Evolutionary conservation across 2,329 filamentous ascomycete genomes (phyloP).

Genomic region (Aspergillus alliaceus): DNA sequence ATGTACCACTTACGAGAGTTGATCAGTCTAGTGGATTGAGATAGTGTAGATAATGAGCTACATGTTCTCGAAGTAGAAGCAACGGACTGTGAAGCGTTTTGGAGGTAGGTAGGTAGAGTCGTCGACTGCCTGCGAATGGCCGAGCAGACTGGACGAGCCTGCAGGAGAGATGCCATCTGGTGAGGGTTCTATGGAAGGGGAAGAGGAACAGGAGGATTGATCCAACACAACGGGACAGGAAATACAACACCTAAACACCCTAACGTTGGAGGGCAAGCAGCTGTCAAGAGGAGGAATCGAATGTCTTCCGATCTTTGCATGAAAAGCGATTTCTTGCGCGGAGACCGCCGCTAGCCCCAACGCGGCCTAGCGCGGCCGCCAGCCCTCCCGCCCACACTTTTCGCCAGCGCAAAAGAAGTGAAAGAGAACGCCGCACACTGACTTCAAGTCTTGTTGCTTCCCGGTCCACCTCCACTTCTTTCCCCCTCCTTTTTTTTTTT

Average conservation of each 20-base stretch:
- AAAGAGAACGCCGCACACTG: slow-evolving; percentile 24
- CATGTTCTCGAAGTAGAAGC: slow-evolving; percentile 30
- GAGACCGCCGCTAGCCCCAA: slow-evolving; percentile 25
- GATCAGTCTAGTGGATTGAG: slow-evolving; percentile 24
- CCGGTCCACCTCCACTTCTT: slow-evolving; percentile 14
- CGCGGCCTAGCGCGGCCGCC: slow-evolving; percentile 31
- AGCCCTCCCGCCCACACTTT: slow-evolving; percentile 34
- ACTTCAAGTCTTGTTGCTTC: slow-evolving; percentile 2
- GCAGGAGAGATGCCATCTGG: slow-evolving; percentile 34
- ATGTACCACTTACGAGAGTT: slow-evolving; percentile 30
- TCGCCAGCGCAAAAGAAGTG: slow-evolving; percentile 26
- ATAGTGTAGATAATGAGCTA: slow-evolving; percentile 32
- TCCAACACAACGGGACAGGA: background rate
- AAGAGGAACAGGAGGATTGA: background rate
- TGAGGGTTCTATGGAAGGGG: slow-evolving; percentile 1
- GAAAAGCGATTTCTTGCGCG: slow-evolving; percentile 24
- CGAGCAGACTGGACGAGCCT: slow-evolving; percentile 31
- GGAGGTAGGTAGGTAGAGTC: slow-evolving; percentile 27
- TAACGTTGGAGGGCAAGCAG: background rate
- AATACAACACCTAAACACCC: slow-evolving; percentile 3
- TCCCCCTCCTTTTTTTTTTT: background rate
- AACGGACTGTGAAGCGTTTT: slow-evolving; percentile 25
- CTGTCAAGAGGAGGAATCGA: slow-evolving; percentile 3
- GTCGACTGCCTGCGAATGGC: slow-evolving; percentile 37
- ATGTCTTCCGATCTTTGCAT: slow-evolving; percentile 5